Evolutionary conservation across 1,284 basidiomycete species (phyloP), one percentile per base, ranked within the genome.

Genomic region (Rhodotorula sp.): DNA sequence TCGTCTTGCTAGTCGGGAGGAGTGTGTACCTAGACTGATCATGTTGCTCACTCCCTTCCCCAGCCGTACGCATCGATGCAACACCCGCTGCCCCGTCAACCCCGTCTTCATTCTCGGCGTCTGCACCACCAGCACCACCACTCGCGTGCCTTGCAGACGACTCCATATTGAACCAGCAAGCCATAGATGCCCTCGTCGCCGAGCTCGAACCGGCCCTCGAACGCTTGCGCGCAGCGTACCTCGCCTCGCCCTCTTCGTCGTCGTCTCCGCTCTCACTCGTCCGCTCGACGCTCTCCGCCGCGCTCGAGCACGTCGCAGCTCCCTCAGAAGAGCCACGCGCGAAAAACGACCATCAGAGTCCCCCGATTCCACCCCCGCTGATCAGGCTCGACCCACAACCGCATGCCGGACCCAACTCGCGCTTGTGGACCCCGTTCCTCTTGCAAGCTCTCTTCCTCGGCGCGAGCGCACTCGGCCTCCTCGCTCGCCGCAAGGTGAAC

Each of bases 391-490:
- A 68, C 10, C 72, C 72, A 5, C 52, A 71, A 21, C 72, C 69
- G 5, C 60, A 66, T n/a, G 54, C 60, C 7, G 26, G 62, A 19
- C 47, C 65, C 23, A 54, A 62, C 3, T 56, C 52, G 38, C 52
- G 68, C 45, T 57, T 74, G 60, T 55, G 69, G 49, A 70, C 70
- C 21, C 70, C 73, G 8, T 64, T 74, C 54, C 52, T 71, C 52
- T 64, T 74, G 2, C 73, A 74, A 28, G 70, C 70, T 3, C 61
- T 74, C 49, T 72, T 74, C 43, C 68, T 74, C 50, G 73, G 73
- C 21, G 73, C 73, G 2, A 68, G 65, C 58, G 73, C 73, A 3
- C 66, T 74, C 45, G 73, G 73, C 5, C 62, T 74, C 5, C 54
- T 74, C 34, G 60, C 66, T 31, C 63, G 70, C 5, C 34, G 62